These are phyloP conservation scores for Cladophialophora bantiana DNA, from an alignment of 2,329 filamentous ascomycete genomes.

Conservation along the genomic window DNA sequence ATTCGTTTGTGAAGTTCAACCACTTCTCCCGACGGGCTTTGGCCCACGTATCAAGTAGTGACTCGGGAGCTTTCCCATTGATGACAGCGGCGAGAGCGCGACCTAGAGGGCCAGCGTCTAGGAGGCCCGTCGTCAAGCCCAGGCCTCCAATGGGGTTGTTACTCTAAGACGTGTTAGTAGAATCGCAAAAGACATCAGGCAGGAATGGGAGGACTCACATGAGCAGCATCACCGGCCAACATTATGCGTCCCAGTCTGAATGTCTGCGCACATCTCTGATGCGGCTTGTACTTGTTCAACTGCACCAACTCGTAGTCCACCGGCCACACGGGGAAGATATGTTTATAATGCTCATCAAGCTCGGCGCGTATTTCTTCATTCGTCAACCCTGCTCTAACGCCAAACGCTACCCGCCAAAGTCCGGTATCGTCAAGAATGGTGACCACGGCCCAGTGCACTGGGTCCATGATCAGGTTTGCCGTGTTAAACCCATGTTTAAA, in stretches of 20 bases:
- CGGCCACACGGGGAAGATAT: conserved; percentile 39
- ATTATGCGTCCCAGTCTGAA: conserved; percentile 35
- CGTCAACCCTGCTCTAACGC: conserved; percentile 44
- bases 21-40: conserved; percentile 30
- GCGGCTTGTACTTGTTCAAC: conserved; percentile 36
- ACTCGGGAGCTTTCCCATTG: conserved; percentile 28
- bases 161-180: conserved; percentile 18
- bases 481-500: conserved; percentile 34
- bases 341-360: conserved; percentile 30
- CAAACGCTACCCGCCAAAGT: conserved; percentile 53
- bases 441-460: conserved; percentile 45
- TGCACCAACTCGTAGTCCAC: conserved; percentile 38
- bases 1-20: conserved; percentile 34
- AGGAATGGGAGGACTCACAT: conserved; percentile 17
- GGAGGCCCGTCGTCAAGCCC: conserved; percentile 36
- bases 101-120: conserved; percentile 33
- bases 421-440: conserved; percentile 43
- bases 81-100: conserved; percentile 31
- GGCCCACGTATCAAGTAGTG: conserved; percentile 32
- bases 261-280: conserved; percentile 34
- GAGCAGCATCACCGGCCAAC: conserved; percentile 37
- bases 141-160: conserved; percentile 39
- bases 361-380: conserved; percentile 42
- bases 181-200: background rate
- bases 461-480: conserved; percentile 33